Percentiles rank a stretch among this genome's conserved stretches.
Conservation (phyloP, 2,329 filamentous ascomycete species). For the Aspergillus brasiliensis region DNA sequence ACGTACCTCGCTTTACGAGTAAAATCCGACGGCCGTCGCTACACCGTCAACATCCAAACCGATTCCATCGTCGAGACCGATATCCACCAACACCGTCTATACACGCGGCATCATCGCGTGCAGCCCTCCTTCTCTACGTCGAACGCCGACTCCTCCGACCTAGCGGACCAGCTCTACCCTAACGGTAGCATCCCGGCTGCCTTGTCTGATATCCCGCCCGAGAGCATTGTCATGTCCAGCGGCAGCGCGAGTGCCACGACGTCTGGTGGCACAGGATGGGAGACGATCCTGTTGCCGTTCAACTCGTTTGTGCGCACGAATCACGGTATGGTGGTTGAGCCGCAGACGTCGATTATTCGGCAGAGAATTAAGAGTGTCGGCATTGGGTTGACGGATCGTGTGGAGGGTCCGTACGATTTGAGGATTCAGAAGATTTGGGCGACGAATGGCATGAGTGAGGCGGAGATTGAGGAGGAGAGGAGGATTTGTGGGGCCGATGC, state of each 20-base stretch:
- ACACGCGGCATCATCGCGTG: slow-evolving; percentile 47
- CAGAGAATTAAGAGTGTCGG: slow-evolving; percentile 85
- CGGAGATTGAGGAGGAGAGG: slow-evolving; percentile 44
- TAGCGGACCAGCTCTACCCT: slow-evolving; percentile 28
- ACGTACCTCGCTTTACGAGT: slow-evolving; percentile 82
- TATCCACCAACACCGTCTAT: slow-evolving; percentile 90
- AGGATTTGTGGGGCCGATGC: slow-evolving; percentile 44
- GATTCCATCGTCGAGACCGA: slow-evolving; percentile 94
- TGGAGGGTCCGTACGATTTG: slow-evolving; percentile 85
- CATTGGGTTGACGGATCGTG: slow-evolving; percentile 83
- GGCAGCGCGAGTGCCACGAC: slow-evolving; percentile 43
- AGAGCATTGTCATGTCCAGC: slow-evolving; percentile 37
- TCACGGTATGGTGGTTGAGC: slow-evolving; percentile 86
- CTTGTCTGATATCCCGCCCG: slow-evolving; percentile 42
- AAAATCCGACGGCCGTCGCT: slow-evolving; percentile 86
- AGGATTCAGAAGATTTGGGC: slow-evolving; percentile 87
- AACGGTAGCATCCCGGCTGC: slow-evolving; percentile 33
- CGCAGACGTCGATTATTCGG: slow-evolving; percentile 84
- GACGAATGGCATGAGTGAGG: slow-evolving; percentile 66
- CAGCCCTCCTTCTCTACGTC: slow-evolving; percentile 21
- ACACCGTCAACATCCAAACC: slow-evolving; percentile 94
- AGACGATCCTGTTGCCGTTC: slow-evolving; percentile 90
- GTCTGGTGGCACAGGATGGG: slow-evolving; percentile 81
- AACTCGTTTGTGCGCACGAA: slow-evolving; percentile 95
- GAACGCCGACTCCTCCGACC: slow-evolving; percentile 25